Conservation (phyloP, 148 eudicot genomes). For the Drosera capensis region DNA sequence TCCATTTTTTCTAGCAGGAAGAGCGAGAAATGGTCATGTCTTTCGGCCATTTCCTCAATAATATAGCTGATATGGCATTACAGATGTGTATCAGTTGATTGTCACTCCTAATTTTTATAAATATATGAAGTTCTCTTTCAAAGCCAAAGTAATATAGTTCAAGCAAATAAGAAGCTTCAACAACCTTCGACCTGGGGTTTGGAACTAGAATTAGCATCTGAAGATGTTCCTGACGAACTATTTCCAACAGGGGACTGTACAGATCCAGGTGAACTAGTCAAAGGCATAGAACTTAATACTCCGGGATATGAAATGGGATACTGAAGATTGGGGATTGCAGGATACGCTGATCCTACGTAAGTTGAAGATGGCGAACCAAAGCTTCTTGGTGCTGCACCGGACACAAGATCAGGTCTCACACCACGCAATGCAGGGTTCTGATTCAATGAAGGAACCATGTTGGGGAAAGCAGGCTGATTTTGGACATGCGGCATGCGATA, state of each 20-base stretch:
- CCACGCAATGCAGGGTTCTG: constrained; percentile 58
- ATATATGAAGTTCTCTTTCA: background rate
- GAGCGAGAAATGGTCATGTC: no score
- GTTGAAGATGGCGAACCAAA: constrained; percentile 26
- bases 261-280: constrained; percentile 43
- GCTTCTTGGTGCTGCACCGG: constrained; percentile 54
- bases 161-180: background rate
- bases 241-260: constrained; percentile 29
- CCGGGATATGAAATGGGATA: constrained; percentile 60
- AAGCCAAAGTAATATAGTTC: background rate
- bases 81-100: no score
- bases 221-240: constrained; percentile 56
- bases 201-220: constrained; percentile 46
- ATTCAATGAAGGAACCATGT: constrained; percentile 29
- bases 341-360: constrained; percentile 52
- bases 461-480: constrained; percentile 52
- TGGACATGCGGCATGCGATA: constrained; percentile 72
- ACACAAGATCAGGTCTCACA: constrained; percentile 42
- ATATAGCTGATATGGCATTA: no score
- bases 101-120: no score
- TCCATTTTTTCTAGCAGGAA: no score
- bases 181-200: constrained; percentile 79
- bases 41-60: no score
- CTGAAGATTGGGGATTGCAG: constrained; percentile 41
- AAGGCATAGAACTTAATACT: constrained; percentile 50